phyloP scores from a whole-genome alignment of 768 basidiomycete species.

The Calvatia gigantea region DNA sequence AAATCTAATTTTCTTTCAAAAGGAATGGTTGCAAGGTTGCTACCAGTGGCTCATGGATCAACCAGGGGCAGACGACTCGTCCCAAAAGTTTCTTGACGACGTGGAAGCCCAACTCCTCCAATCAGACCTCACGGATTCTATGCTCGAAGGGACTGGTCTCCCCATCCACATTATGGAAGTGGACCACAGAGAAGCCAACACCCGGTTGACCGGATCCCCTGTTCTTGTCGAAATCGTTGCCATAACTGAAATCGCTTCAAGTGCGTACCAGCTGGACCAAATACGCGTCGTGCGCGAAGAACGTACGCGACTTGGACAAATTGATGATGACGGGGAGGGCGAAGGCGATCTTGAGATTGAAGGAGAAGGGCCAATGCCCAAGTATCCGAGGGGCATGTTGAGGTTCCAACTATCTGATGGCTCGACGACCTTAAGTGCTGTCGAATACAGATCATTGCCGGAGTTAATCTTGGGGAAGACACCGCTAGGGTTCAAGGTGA shows the following conservation, averaged over 20 bases:
- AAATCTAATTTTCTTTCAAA: background rate
- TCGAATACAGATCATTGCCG: conserved; percentile 72
- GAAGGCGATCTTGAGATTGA: conserved; percentile 57
- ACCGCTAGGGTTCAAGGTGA: conserved; percentile 79
- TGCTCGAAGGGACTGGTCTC: conserved; percentile 66
- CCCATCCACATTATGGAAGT: conserved; percentile 37
- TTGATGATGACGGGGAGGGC: conserved; percentile 34
- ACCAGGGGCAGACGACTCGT: conserved; percentile 39
- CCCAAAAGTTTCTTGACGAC: conserved; percentile 48
- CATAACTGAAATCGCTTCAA: conserved; percentile 82
- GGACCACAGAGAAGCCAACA: conserved; percentile 26
- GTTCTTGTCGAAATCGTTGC: conserved; percentile 72
- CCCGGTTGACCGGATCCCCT: conserved; percentile 36
- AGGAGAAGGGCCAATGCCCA: conserved; percentile 75
- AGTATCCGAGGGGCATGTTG: conserved; percentile 80
- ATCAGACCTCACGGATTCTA: conserved; percentile 72
- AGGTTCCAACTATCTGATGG: conserved; percentile 79
- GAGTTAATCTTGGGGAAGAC: conserved; percentile 72
- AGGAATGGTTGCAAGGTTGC: conserved; percentile 80
- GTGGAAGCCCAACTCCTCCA: conserved; percentile 67
- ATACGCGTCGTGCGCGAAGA: conserved; percentile 62
- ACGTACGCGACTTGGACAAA: conserved; percentile 48
- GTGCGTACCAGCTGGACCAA: conserved; percentile 78
- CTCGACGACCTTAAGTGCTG: conserved; percentile 57
- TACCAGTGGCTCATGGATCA: conserved; percentile 58